Conservation (phyloP, 2,329 filamentous ascomycete genomes). For the Byssothecium circinans region DNA sequence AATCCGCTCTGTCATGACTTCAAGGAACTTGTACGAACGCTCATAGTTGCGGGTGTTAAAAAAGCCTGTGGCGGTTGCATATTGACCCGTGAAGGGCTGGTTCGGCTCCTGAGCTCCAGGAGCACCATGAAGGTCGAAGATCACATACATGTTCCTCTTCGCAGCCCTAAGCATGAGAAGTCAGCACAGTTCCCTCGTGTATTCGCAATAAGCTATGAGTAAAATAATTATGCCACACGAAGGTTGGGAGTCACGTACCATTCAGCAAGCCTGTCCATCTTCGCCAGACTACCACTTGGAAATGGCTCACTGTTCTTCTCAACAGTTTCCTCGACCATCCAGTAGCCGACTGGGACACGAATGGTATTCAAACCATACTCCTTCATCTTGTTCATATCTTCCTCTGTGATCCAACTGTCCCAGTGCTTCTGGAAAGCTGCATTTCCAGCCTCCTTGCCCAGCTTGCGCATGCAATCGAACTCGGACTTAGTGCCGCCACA, state of each 20-base stretch:
- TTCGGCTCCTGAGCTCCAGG: conserved; percentile 53
- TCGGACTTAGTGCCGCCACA: conserved; percentile 52
- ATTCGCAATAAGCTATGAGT: no score
- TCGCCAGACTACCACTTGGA: conserved; percentile 51
- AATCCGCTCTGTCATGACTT: conserved; percentile 57
- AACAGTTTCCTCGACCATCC: conserved; percentile 56
- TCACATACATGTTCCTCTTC: conserved; percentile 55
- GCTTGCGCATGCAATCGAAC: conserved; percentile 56
- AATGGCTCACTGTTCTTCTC: conserved; percentile 54
- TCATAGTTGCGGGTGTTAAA: conserved; percentile 60
- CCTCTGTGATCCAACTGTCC: conserved; percentile 53
- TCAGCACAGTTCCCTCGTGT: no score
- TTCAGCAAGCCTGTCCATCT: conserved; percentile 51
- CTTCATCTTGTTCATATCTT: conserved; percentile 55
- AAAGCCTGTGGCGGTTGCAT: conserved; percentile 52
- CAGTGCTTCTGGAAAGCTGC: conserved; percentile 55
- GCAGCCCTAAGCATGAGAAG: conserved; percentile 38
- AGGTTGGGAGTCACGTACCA: conserved; percentile 31
- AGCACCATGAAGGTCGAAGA: conserved; percentile 57
- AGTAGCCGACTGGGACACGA: conserved; percentile 59
- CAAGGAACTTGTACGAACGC: conserved; percentile 58
- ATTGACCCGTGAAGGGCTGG: conserved; percentile 54
- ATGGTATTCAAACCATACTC: conserved; percentile 57
- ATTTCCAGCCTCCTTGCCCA: conserved; percentile 53
- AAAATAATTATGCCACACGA: no score